Evolutionary conservation across 2,329 filamentous ascomycete species (phyloP).

Genomic region (Aspergillus fischeri): DNA sequence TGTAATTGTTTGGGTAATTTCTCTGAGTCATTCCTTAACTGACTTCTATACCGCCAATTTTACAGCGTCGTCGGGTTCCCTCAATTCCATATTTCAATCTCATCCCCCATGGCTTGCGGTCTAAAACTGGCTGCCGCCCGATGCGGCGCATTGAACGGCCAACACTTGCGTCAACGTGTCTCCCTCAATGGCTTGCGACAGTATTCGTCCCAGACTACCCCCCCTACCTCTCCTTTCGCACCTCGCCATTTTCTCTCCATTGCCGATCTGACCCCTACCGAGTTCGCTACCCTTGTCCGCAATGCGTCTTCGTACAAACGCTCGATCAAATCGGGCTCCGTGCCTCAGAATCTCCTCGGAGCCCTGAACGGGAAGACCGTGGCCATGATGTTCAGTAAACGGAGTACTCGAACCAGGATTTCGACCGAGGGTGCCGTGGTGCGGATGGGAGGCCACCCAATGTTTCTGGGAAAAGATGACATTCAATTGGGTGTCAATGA

Average conservation of each 20-base stretch:
- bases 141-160: conserved; percentile 12
- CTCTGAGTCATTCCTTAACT: neutral
- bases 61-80: neutral
- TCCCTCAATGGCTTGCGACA: conserved; percentile 25
- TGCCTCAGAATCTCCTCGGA: conserved; percentile 56
- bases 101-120: conserved; percentile 24
- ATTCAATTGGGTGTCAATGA: conserved; percentile 96
- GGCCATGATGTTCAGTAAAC: conserved; percentile 95
- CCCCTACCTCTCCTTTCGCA: conserved; percentile 52
- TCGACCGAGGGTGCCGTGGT: conserved; percentile 88
- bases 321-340: conserved; percentile 65
- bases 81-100: neutral
- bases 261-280: conserved; percentile 72
- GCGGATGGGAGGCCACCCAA: conserved; percentile 85
- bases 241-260: conserved; percentile 91
- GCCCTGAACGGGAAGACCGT: conserved; percentile 73
- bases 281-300: conserved; percentile 76
- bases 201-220: conserved; percentile 34
- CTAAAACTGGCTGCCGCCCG: conserved; percentile 24
- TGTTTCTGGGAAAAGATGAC: conserved; percentile 94
- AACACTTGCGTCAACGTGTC: neutral
- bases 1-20: neutral
- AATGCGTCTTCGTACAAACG: conserved; percentile 76
- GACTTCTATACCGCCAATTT: neutral
- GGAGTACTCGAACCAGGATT: conserved; percentile 86